Evolutionary conservation across 2,329 filamentous ascomycete species (phyloP).

Genomic region (Lojkania enalia): DNA sequence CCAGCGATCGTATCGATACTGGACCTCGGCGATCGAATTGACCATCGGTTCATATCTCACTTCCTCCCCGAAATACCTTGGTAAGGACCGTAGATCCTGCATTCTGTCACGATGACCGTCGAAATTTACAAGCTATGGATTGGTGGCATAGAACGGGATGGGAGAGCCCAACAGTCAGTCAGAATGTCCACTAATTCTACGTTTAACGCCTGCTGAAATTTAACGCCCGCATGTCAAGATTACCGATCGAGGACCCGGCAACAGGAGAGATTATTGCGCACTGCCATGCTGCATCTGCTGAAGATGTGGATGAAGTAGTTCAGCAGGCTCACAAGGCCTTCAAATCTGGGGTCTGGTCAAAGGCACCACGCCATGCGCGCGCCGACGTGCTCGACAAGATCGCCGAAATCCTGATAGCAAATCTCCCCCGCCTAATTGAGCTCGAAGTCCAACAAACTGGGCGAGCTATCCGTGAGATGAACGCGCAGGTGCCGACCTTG

Average conservation of each 20-base stretch:
- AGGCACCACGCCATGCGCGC: slow-evolving; percentile 58
- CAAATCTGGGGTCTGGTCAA: slow-evolving; percentile 60
- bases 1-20: background rate
- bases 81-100: background rate
- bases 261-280: slow-evolving; percentile 57
- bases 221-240: slow-evolving; percentile 46
- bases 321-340: slow-evolving; percentile 52
- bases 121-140: slow-evolving; percentile 46
- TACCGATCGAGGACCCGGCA: slow-evolving; percentile 58
- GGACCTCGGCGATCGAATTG: background rate
- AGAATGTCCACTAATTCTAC: slow-evolving; percentile 15
- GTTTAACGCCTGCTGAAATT: slow-evolving; percentile 9
- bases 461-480: slow-evolving; percentile 70
- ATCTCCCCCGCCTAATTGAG: slow-evolving; percentile 60
- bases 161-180: slow-evolving; percentile 53
- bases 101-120: slow-evolving; percentile 4
- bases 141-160: slow-evolving; percentile 46
- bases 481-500: slow-evolving; percentile 67
- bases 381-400: slow-evolving; percentile 66
- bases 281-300: slow-evolving; percentile 53
- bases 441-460: slow-evolving; percentile 71
- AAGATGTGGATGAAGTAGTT: slow-evolving; percentile 51
- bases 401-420: slow-evolving; percentile 57
- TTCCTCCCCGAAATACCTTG: background rate
- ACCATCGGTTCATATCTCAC: background rate